Evolutionary conservation across 169 alveolate species (phyloP), one percentile per base, ranked within the genome.

Genomic region (Eimeria acervulina): DNA sequence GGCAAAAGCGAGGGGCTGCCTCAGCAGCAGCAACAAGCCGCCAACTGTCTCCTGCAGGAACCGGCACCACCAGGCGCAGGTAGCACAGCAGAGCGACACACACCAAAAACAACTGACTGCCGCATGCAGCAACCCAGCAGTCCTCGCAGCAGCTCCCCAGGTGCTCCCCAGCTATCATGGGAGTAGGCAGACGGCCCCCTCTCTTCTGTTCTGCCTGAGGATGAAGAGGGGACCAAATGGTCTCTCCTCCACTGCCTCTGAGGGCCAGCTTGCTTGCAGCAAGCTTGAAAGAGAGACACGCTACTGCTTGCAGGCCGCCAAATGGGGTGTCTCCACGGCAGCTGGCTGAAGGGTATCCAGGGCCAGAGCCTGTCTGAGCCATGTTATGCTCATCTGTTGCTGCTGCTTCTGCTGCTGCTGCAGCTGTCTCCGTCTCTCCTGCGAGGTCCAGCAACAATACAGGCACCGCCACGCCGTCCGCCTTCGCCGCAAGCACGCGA

Each of bases 11-110:
- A 26, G 93, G 38, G 42, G 93, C 93, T 4, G 81, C 93, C 33
- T 52, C 93, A 1, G 93, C 93, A 7, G 93, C 93, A 38, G 81
- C 52, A 33, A 85, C 93, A 0, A 85, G 26, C 15, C 93, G 59
- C 93, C 93, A 85, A 61, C 93, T 85, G 61, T 36, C 80, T 5
- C 93, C 93, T 2, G 81, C 93, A 23, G 93, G 93, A 3, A 85
- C 93, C 1, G 93, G 78, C 40, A 85, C 81, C 55, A 33, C 81
- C 8, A 85, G 93, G 1, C 93, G 80, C 61, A 85, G 59, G 36
- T 51, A 59, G 40, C 93, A 85, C 40, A 85, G 44, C n/a, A 85
- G 38, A 1, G 93, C 68, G 26, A 38, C 93, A 19, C 78, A 85
- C 21, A 85, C 81, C 63, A 85, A 51, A 26, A 85, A 85, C 80